Evolutionary conservation across 1,284 basidiomycete species (phyloP).

Genomic region (Puccinia polysora): DNA sequence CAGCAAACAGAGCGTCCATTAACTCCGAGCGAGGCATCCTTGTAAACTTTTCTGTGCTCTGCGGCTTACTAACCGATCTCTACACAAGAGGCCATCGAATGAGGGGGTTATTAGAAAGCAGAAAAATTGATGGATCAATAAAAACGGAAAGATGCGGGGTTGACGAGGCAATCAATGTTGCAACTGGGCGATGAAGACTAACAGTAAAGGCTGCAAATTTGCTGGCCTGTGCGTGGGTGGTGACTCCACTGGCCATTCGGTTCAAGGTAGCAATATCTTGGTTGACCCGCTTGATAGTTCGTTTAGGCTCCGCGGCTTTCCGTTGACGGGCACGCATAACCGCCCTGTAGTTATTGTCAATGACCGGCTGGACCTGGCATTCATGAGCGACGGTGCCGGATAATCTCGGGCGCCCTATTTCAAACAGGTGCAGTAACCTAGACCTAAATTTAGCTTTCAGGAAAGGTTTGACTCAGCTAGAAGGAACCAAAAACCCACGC

Average conservation of each 20-base stretch:
- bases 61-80: slow-evolving; percentile 46
- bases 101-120: not conserved
- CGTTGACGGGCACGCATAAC: slow-evolving; percentile 54
- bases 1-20: slow-evolving; percentile 72
- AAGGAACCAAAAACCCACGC: slow-evolving; percentile 39
- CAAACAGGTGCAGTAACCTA: not conserved
- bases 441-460: not conserved
- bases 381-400: slow-evolving; percentile 53
- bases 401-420: slow-evolving; percentile 47
- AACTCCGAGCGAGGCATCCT: slow-evolving; percentile 84
- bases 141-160: too few relatives aligned
- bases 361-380: slow-evolving; percentile 51
- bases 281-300: slow-evolving; percentile 55
- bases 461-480: not conserved
- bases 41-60: slow-evolving; percentile 59
- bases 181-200: too few relatives aligned
- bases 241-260: slow-evolving; percentile 50
- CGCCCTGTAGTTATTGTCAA: slow-evolving; percentile 55
- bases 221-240: slow-evolving; percentile 45
- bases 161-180: too few relatives aligned
- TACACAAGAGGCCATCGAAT: slow-evolving; percentile 33
- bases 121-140: too few relatives aligned
- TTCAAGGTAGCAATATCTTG: slow-evolving; percentile 52
- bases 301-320: slow-evolving; percentile 55
- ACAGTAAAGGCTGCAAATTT: slow-evolving; percentile 50